Percentiles rank a stretch among this genome's conserved stretches.
Evolutionary conservation across 169 alveolate genomes (phyloP).

Genomic region (Plasmodium cynomolgi): DNA sequence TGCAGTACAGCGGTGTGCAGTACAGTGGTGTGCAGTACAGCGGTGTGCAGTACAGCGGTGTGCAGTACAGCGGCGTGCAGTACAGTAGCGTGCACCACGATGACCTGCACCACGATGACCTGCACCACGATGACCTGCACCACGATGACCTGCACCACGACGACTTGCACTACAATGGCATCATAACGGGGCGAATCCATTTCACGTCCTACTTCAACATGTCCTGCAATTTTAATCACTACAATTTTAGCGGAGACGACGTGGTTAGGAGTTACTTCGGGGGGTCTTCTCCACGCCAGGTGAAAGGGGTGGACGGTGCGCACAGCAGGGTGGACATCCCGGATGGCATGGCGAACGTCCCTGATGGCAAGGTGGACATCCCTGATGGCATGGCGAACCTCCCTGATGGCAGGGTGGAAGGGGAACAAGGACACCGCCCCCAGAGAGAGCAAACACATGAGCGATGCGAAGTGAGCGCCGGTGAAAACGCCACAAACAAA

Average conservation of each 20-base stretch:
- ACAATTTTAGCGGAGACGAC: not conserved
- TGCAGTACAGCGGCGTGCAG: too few relatives aligned
- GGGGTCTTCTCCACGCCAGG: not conserved
- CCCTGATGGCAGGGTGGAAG: not conserved
- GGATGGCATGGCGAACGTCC: too few relatives aligned
- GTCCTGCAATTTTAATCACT: slow-evolving; percentile 42
- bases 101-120: too few relatives aligned
- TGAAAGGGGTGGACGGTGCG: not conserved
- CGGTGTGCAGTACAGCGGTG: too few relatives aligned
- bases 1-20: too few relatives aligned
- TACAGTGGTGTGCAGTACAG: too few relatives aligned
- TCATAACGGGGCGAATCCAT: slow-evolving; percentile 49
- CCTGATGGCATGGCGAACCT: too few relatives aligned
- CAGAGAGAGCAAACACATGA: not conserved
- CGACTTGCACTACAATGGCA: slow-evolving; percentile 15
- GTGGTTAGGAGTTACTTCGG: not conserved
- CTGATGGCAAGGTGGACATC: too few relatives aligned
- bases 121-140: too few relatives aligned
- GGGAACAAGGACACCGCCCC: not conserved
- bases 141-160: too few relatives aligned
- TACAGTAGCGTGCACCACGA: too few relatives aligned
- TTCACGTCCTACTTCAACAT: slow-evolving; percentile 53
- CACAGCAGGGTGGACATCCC: too few relatives aligned
- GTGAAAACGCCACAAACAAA: not conserved
- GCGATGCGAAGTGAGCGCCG: not conserved